These are phyloP conservation scores for Phytophthora fragariaefolia DNA, from an alignment of 352 stramenopile genomes.

Conservation along the genomic window DNA sequence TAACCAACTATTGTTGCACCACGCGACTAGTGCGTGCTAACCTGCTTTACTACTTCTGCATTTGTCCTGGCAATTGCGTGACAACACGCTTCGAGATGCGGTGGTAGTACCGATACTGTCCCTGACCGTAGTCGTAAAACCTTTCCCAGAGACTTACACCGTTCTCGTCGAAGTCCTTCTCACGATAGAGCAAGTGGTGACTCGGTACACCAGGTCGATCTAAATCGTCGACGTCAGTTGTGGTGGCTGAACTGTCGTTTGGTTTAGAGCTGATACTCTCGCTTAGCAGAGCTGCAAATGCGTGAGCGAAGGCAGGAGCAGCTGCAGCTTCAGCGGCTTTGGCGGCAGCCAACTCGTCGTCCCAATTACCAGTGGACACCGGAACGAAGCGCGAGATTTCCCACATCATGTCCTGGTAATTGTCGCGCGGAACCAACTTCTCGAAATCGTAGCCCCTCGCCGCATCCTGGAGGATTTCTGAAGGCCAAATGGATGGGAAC, in stretches of 20 bases:
- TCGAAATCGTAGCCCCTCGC: constrained; percentile 74
- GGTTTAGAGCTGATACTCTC: constrained; percentile 12
- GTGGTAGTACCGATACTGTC: constrained; percentile 72
- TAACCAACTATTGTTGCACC: background rate
- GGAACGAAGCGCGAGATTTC: constrained; percentile 65
- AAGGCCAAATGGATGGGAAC: constrained; percentile 91
- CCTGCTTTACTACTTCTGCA: background rate
- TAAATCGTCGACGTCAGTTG: constrained; percentile 6
- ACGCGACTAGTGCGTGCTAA: background rate
- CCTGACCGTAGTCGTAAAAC: constrained; percentile 70
- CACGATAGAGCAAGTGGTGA: constrained; percentile 36
- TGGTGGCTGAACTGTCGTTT: background rate
- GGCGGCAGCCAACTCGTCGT: constrained; percentile 15
- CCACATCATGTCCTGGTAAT: constrained; percentile 74
- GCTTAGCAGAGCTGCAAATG: constrained; percentile 24
- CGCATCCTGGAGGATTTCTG: constrained; percentile 86
- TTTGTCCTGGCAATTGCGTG: constrained; percentile 17
- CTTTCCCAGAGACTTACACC: constrained; percentile 68
- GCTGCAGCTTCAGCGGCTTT: constrained; percentile 2
- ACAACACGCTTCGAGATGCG: constrained; percentile 71
- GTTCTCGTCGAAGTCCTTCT: constrained; percentile 58
- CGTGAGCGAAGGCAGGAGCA: constrained; percentile 26
- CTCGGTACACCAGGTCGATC: background rate
- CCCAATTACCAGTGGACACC: constrained; percentile 49
- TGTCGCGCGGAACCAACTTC: constrained; percentile 50